Conservation (phyloP, 371 early-diverging fungal genomes). For the Mucor irregularis region DNA sequence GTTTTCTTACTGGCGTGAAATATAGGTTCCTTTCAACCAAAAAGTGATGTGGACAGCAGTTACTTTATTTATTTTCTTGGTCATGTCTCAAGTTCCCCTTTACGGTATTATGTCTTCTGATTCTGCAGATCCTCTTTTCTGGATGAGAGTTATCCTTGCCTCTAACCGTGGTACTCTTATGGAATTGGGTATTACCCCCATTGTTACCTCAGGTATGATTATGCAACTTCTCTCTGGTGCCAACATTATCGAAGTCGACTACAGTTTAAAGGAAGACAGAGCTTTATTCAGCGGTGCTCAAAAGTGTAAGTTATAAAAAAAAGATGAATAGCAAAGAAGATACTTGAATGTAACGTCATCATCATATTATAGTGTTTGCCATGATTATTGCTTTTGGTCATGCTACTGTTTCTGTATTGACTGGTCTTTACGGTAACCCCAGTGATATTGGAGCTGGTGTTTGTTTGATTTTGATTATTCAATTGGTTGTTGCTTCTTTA, state of each 20-base stretch:
- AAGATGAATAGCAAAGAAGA: not conserved
- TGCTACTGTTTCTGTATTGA: conserved; percentile 97
- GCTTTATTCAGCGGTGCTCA: conserved; percentile 98
- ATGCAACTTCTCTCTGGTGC: conserved; percentile 99
- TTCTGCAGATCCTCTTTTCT: conserved; percentile 98
- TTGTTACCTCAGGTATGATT: conserved; percentile 99
- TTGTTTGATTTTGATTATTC: conserved; percentile 94
- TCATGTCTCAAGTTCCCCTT: conserved; percentile 99
- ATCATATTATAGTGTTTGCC: conserved; percentile 69
- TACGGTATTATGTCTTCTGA: conserved; percentile 99
- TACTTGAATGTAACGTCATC: not conserved
- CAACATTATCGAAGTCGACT: conserved; percentile 98
- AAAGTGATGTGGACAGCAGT: conserved; percentile 99
- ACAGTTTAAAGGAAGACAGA: conserved; percentile 98
- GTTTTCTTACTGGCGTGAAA: not conserved
- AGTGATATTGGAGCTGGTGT: conserved; percentile 95
- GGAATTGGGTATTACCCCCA: conserved; percentile 99
- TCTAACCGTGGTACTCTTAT: conserved; percentile 99
- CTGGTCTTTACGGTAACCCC: conserved; percentile 98
- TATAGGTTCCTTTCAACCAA: conserved; percentile 95
- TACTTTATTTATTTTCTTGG: conserved; percentile 98
- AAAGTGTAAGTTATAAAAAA: conserved; percentile 72
- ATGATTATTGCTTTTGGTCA: conserved; percentile 98
- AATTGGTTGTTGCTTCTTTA: conserved; percentile 97
- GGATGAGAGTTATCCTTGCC: conserved; percentile 99